Evolutionary conservation across 345 rosid species (phyloP), one percentile per base, ranked within the genome.

Genomic region (Geranium rotundifolium): DNA sequence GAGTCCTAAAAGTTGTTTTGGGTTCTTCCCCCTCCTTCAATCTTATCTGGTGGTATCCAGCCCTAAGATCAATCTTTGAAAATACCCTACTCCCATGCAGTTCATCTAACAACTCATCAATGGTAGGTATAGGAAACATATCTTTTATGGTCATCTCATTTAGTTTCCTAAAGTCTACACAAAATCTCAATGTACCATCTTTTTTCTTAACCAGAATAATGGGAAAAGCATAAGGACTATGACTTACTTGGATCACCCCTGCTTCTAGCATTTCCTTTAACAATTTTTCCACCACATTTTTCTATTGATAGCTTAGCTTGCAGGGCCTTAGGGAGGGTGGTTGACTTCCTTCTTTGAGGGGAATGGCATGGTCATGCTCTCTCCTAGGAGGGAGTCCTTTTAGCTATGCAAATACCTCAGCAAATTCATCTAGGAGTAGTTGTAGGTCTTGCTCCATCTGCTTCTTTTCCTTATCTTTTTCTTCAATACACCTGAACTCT

Each of bases 31-130:
- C 60, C 0, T 14, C 29, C 1, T 31, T 27, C 50, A 64, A 8
- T 18, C 60, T 13, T 0, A 64, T 34, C 10, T 64, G 50, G 6
- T 64, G 67, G 14, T 55, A 64, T 0, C 67, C 60, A 15, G 61
- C 29, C 0, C 52, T 4, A 0, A 64, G 19, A 34, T 64, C 67
- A 0, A 64, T 57, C 20, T 5, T 5, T 4, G 9, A 46, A 62
- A 15, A 12, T 5, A 4, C 17, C 0, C 0, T 23, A 23, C 56
- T 20, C 0, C 57, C 57, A 8, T 62, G 65, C 0, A 62, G 19
- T 8, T 62, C 57, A 49, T 62, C 57, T 29, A 41, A 62, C 0
- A 62, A 17, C 2, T 62, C 65, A 14, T 62, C 34, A 5, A 62
- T 41, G 0, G 39, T 1, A 8, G 9, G 65, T 0, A 62, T 62